Base-by-base conservation (phyloP, 2,329 filamentous ascomycete genomes). In the Daldinia eschscholtzii region DNA sequence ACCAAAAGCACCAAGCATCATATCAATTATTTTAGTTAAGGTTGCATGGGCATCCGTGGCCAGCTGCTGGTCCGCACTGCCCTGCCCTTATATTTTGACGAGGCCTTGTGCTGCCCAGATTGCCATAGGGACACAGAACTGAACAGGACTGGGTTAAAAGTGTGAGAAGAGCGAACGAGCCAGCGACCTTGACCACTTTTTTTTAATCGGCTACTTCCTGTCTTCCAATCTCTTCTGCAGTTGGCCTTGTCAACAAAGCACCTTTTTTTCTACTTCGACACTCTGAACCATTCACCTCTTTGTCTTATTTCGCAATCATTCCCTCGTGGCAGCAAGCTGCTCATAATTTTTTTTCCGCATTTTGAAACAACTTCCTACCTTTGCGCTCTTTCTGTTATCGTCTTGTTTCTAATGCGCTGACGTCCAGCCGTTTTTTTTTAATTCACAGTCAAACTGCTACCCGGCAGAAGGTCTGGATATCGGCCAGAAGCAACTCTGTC, bases 51-150 rank as follows among this genome's bases (percentile, higher is more conserved):
- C 72, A 73, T 73, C 71, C 66, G 71, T 72, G 70, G 65, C 74
- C 73, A 77, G 70, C 75, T 70, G 73, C 70, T 77, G 74, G 75
- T 73, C 75, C 75, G 75, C 75, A 76, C 75, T 73, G 75, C 75
- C 75, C 74, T 76, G 71, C 65, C 68, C 68, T 72, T 58, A 64
- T 69, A 65, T 69, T 70, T 71, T 68, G 55, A 64, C 63, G 65
- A 71, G 63, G 69, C 60, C 65, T 35, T 63, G 63, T 69, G 66
- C 42, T 35, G 62, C 65, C 65, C 69, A 64, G 60, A 68, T 33
- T 52, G 28, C 7, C 28, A 52, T 46, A 69, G 42, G 55, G 66
- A 65, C 62, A 61, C 66, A 64, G 63, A 52, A 68, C 66, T 62
- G 63, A 52, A 66, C 60, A 66, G 42, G 46, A 69, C 53, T 64